Percentiles rank a stretch among this genome's conserved stretches.
Conservation (phyloP, 2,329 filamentous ascomycete genomes). For the Colletotrichum sp. region DNA sequence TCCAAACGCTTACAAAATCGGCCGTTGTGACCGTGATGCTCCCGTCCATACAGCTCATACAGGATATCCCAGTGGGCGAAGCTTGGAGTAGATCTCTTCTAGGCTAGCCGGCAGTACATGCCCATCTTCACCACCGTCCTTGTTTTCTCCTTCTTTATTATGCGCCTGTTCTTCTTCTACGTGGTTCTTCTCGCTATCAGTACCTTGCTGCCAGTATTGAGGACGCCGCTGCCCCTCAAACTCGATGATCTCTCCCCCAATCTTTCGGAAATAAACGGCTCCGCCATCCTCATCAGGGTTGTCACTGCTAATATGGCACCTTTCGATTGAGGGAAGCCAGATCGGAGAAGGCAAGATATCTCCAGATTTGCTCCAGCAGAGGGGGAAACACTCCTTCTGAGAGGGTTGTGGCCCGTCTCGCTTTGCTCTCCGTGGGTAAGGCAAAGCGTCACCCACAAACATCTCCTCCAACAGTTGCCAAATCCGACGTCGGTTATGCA, state of each 20-base stretch:
- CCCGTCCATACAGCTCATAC: neutral
- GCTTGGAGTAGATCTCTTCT: neutral
- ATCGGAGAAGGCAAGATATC: neutral
- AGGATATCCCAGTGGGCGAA: neutral
- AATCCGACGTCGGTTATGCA: neutral
- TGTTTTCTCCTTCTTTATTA: neutral
- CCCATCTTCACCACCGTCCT: neutral
- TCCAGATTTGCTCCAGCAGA: neutral
- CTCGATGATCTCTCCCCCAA: rapidly evolving
- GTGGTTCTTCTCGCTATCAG: rapidly evolving
- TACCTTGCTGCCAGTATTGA: neutral
- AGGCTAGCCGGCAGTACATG: neutral
- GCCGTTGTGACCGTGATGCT: neutral
- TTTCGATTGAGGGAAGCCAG: neutral
- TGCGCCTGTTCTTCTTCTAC: neutral
- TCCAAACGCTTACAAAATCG: neutral
- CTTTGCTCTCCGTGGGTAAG: rapidly evolving
- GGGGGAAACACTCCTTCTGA: neutral
- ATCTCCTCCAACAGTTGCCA: neutral
- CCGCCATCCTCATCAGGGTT: neutral
- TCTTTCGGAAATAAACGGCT: neutral
- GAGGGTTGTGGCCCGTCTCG: rapidly evolving
- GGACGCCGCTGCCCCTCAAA: rapidly evolving
- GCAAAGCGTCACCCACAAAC: neutral
- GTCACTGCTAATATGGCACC: neutral